A percentile compares a stretch with the other conserved stretches of the same genome.
These are phyloP conservation scores for Physcia stellaris DNA, from an alignment of 495 filamentous ascomycete species.

Conservation along the genomic window DNA sequence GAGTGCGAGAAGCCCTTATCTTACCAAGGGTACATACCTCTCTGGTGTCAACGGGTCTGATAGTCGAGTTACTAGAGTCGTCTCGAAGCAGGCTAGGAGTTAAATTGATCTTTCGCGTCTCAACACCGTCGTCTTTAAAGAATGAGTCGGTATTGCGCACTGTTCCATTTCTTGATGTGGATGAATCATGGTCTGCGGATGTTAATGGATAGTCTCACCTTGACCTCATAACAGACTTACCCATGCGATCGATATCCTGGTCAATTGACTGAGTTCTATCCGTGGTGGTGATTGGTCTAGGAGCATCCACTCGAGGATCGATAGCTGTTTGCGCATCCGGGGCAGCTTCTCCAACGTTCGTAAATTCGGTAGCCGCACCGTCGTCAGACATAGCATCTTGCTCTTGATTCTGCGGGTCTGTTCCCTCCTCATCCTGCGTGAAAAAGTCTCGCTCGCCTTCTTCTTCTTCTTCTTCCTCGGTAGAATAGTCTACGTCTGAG, in stretches of 20 bases:
- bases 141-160: slow-evolving; percentile 86
- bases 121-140: slow-evolving; percentile 88
- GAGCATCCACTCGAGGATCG: slow-evolving; percentile 12
- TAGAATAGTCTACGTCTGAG: slow-evolving; percentile 78
- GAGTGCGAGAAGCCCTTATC: too few species aligned
- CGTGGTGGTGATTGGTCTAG: slow-evolving; percentile 19
- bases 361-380: slow-evolving; percentile 33
- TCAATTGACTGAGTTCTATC: slow-evolving; percentile 45
- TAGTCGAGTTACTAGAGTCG: slow-evolving; percentile 45
- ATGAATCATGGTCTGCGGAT: too few species aligned
- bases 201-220: too few species aligned
- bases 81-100: slow-evolving; percentile 92
- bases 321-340: too few species aligned
- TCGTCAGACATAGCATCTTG: slow-evolving; percentile 18
- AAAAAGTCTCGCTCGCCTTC: slow-evolving; percentile 34
- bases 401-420: slow-evolving; percentile 14
- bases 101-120: slow-evolving; percentile 93
- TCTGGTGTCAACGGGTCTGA: slow-evolving; percentile 47
- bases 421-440: slow-evolving; percentile 22
- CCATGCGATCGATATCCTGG: slow-evolving; percentile 45
- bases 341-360: slow-evolving; percentile 20
- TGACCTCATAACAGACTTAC: slow-evolving; percentile 17
- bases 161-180: slow-evolving; percentile 70
- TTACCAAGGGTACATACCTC: slow-evolving; percentile 28
- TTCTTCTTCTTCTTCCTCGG: slow-evolving; percentile 68